Evolutionary conservation across 1,284 basidiomycete genomes (phyloP), one percentile per base, ranked within the genome.

Genomic region (Clitocybe nebularis): DNA sequence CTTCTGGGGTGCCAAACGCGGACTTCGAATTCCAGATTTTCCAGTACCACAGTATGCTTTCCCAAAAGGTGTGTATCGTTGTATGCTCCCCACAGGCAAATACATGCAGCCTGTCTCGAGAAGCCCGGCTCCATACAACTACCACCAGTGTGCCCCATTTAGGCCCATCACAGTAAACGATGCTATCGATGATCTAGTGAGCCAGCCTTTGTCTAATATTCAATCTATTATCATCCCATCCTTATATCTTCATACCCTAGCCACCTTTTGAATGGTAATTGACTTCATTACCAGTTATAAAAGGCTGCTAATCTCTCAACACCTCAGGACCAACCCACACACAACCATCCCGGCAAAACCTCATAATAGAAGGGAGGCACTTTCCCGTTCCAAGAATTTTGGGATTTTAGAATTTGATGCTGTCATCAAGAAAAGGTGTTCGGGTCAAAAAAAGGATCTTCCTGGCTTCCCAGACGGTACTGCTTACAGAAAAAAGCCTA

Each of bases 191-290:
- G 84, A 87, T 52, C 54, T 88, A 63, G 83, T 81, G 19, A 41
- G 33, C 22, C 41, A 5, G n/a, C 49, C 33, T 36, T 28, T 38
- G 14, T 35, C 36, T 40, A 22, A 29, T 35, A 38, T 34, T 11
- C 21, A 36, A 24, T 13, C 19, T 13, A 21, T 23, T 39, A 41
- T 38, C 13, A 14, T 34, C 13, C 28, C n/a, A 21, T 7, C 34
- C 16, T 42, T 32, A 23, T 13, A 7, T 14, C 13, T 36, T 36
- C 41, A 3, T 43, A n/a, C n/a, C n/a, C n/a, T n/a, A 84, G 81
- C 76, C 76, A 24, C 62, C 57, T 0, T 85, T 81, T 60, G 79
- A 85, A 37, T 85, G 81, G 82, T 80, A 45, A 43, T n/a, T n/a
- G n/a, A n/a, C n/a, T n/a, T n/a, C n/a, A n/a, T n/a, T n/a, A n/a